Evolutionary conservation across 2,329 filamentous ascomycete species (phyloP), one percentile per base, ranked within the genome.

Genomic region (Arthrocladium fulminans): DNA sequence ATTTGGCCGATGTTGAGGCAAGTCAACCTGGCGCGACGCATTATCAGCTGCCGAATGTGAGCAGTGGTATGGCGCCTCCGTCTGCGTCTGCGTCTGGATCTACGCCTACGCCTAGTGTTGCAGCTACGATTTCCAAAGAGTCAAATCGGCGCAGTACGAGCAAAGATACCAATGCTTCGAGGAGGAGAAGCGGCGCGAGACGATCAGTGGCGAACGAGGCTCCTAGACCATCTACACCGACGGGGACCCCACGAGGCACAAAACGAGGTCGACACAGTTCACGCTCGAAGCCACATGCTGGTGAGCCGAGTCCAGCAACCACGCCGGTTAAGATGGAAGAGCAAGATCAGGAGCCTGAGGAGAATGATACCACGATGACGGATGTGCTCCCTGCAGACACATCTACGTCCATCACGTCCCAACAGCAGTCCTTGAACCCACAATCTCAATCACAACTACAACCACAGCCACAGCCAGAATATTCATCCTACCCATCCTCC

Each of bases 1-100:
- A 73, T 53, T 62, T 74, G n/a, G 72, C 72, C 44, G 71, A 73
- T 49, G 71, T 73, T 57, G 71, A 73, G 55, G 71, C 71, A 3
- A 38, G 30, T 34, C 12, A 47, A 15, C 44, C 44, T 5, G 25
- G 25, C 19, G 44, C 13, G 9, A 27, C 23, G 6, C 30, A 38
- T 17, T 47, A 47, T 35, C 13, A n/a, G 13, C 22, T 47, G 32
- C 44, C 44, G 3, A 27, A 19, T 17, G 17, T 35, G 12, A 13
- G 25, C 10, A 44, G 25, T 12, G 24, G 19, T 5, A 44, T 32
- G 24, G 27, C 12, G 13, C 32, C 44, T 27, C 44, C 44, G 29
- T n/a, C 32, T 35, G 25, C 20, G 10, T 25, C 41, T 22, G 24
- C 9, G n/a, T n/a, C 20, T 5, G 17, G 10, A 25, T 22, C 9